A percentile compares a stretch with the other conserved stretches of the same genome.
These are phyloP conservation scores for Hypholoma fasciculare DNA, from an alignment of 768 basidiomycete species.

Conservation along the genomic window DNA sequence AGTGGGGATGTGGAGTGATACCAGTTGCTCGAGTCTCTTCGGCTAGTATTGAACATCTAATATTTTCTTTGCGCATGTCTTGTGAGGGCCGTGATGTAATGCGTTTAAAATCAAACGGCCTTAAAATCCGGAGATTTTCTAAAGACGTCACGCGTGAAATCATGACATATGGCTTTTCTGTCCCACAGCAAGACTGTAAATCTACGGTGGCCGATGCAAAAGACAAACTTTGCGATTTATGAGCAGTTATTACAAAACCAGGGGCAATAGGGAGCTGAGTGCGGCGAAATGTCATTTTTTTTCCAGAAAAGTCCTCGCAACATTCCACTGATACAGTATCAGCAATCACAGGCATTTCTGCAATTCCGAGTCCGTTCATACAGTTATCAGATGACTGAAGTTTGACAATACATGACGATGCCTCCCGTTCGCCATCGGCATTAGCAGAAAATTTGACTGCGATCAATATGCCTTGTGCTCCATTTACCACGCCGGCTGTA, in stretches of 20 bases:
- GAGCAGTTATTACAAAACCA: not conserved
- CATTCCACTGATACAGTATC: not conserved
- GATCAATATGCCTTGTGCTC: not conserved
- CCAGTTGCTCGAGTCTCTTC: no score
- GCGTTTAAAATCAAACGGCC: constrained; percentile 11
- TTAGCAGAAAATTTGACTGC: not conserved
- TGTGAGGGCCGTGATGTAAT: constrained; percentile 14
- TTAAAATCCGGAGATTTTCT: constrained; percentile 28
- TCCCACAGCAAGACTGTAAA: constrained; percentile 25
- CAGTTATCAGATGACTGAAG: not conserved
- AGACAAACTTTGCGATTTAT: constrained; percentile 17
- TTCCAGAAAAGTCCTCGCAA: not conserved
- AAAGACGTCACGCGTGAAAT: constrained; percentile 31
- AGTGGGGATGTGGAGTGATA: no score
- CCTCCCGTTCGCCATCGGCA: not conserved
- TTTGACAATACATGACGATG: not conserved
- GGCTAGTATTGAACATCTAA: no score
- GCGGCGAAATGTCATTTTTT: not conserved
- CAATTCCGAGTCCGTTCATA: not conserved
- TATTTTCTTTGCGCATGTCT: constrained; percentile 6
- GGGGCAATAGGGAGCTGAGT: not conserved
- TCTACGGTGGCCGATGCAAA: constrained; percentile 31
- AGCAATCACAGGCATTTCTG: not conserved
- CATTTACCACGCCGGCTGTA: not conserved
- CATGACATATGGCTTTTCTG: constrained; percentile 43